Conservation (phyloP, 2,329 filamentous ascomycete species). For the Botrytis sinoallii region DNA sequence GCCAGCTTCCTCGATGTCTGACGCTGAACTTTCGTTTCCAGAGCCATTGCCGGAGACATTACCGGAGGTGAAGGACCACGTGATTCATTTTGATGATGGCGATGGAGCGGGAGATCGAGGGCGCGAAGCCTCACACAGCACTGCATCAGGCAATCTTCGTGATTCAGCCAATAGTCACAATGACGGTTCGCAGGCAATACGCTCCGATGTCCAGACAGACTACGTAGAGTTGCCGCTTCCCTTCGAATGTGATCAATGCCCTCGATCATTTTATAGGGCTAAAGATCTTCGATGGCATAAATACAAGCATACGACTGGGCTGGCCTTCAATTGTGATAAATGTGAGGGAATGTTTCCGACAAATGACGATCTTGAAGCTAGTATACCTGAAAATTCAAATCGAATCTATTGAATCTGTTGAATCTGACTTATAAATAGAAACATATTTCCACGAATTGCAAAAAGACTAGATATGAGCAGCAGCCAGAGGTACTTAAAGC, state of each 20-base stretch:
- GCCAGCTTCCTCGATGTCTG: neutral
- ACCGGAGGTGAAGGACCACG: neutral
- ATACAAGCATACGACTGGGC: slow-evolving; percentile 1
- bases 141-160: neutral
- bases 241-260: neutral
- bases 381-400: neutral
- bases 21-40: neutral
- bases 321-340: neutral
- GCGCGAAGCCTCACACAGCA: too few relatives aligned
- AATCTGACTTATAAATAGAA: neutral
- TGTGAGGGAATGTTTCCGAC: slow-evolving; percentile 4
- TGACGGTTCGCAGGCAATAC: too few relatives aligned
- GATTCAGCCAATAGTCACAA: neutral
- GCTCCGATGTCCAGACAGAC: neutral
- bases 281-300: neutral
- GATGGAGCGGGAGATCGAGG: neutral
- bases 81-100: neutral
- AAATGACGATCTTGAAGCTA: slow-evolving; percentile 6
- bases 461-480: neutral
- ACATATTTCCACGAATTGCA: neutral
- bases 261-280: neutral
- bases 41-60: neutral
- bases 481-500: neutral
- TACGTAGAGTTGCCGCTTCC: neutral
- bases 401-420: neutral